Percentiles rank a stretch among this genome's conserved stretches.
Evolutionary conservation across 257 asterid species (phyloP).

Genomic region (Eustoma russellianum): DNA sequence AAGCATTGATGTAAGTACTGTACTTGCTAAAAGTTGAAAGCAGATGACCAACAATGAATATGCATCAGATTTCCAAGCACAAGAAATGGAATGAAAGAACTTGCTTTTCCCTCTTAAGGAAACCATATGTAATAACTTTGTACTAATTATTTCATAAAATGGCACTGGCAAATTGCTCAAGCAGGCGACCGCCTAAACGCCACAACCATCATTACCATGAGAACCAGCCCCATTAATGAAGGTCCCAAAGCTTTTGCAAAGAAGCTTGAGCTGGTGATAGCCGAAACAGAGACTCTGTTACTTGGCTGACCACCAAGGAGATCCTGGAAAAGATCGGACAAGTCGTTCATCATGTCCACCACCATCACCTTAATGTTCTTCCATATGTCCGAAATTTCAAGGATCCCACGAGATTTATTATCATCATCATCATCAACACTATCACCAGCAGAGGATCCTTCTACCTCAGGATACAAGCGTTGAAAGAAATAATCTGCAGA

Average conservation of each 20-base stretch:
- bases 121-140: too few relatives aligned
- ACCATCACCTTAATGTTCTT: slow-evolving; percentile 34
- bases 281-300: slow-evolving; percentile 23
- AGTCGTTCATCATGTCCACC: slow-evolving; percentile 48
- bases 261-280: too few relatives aligned
- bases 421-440: slow-evolving; percentile 13
- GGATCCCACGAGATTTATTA: slow-evolving; percentile 8
- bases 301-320: slow-evolving; percentile 35
- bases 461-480: background rate
- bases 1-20: too few relatives aligned
- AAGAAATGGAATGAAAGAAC: too few relatives aligned
- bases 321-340: slow-evolving; percentile 47
- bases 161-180: too few relatives aligned
- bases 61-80: too few relatives aligned
- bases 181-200: slow-evolving; percentile 19
- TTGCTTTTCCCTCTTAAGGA: too few relatives aligned
- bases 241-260: slow-evolving; percentile 32
- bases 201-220: slow-evolving; percentile 37
- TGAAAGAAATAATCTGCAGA: background rate
- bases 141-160: too few relatives aligned
- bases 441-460: background rate
- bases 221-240: slow-evolving; percentile 57
- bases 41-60: too few relatives aligned
- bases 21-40: too few relatives aligned
- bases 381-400: slow-evolving; percentile 2